These are phyloP conservation scores for Teratosphaeria gauchensis DNA, from an alignment of 2,329 filamentous ascomycete genomes.

Conservation along the genomic window DNA sequence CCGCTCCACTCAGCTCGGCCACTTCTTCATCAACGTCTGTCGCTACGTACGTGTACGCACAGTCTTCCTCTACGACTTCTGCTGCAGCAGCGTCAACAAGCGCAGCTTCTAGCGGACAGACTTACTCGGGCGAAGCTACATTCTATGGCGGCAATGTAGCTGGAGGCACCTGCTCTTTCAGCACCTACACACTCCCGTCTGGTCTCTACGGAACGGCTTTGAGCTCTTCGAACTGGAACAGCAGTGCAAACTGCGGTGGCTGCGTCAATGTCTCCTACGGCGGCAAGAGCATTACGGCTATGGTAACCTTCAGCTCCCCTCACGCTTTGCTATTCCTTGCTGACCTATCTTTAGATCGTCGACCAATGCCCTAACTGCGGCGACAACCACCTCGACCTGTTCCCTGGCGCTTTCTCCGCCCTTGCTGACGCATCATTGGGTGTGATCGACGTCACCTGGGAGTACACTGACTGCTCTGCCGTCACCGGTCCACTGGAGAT, in stretches of 20 bases:
- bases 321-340: not conserved
- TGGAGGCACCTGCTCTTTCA: slow-evolving; percentile 56
- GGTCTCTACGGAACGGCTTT: slow-evolving; percentile 53
- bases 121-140: slow-evolving; percentile 13
- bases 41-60: not conserved
- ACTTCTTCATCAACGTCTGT: not conserved
- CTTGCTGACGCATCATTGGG: slow-evolving; percentile 38
- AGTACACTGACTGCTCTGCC: slow-evolving; percentile 39
- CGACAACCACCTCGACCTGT: slow-evolving; percentile 48
- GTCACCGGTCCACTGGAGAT: slow-evolving; percentile 42
- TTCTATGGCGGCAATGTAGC: slow-evolving; percentile 28
- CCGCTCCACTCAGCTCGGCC: not conserved
- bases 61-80: not conserved
- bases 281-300: slow-evolving; percentile 48
- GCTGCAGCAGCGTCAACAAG: not conserved
- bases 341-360: slow-evolving; percentile 33
- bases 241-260: slow-evolving; percentile 48
- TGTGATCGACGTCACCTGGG: slow-evolving; percentile 42
- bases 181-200: slow-evolving; percentile 51
- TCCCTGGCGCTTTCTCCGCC: slow-evolving; percentile 40
- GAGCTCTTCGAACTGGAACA: slow-evolving; percentile 49
- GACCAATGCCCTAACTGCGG: slow-evolving; percentile 50
- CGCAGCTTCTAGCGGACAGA: not conserved
- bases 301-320: slow-evolving; percentile 38
- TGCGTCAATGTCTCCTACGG: slow-evolving; percentile 51